These are phyloP conservation scores for Ballota nigra DNA, from an alignment of 257 asterid genomes.

Conservation along the genomic window DNA sequence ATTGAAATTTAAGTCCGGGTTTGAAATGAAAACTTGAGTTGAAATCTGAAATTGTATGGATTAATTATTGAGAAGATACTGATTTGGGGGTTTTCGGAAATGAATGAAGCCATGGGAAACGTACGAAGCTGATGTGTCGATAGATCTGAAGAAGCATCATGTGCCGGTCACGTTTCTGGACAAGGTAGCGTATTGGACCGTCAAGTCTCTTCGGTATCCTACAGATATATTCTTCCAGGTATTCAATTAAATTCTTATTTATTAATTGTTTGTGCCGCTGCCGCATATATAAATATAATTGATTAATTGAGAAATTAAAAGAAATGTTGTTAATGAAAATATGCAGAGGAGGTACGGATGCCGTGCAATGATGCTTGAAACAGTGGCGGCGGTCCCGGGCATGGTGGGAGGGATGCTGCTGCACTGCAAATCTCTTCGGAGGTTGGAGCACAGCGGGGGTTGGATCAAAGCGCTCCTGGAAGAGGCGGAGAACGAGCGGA, in stretches of 20 bases:
- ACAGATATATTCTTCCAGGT: constrained; percentile 86
- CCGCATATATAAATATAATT: too few relatives aligned
- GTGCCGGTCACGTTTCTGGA: constrained; percentile 67
- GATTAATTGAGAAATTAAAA: too few relatives aligned
- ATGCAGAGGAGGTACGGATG: constrained; percentile 27
- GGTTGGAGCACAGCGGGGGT: constrained; percentile 27
- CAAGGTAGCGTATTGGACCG: constrained; percentile 67
- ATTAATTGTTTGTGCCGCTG: background rate
- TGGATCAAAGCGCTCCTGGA: constrained; percentile 26
- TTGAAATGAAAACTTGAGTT: too few relatives aligned
- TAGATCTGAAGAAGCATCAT: constrained; percentile 71
- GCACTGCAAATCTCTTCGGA: constrained; percentile 22
- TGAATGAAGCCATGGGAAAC: constrained; percentile 44
- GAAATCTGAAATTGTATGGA: too few relatives aligned
- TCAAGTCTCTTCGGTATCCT: constrained; percentile 63
- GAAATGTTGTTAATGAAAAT: background rate
- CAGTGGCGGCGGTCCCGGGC: constrained; percentile 27
- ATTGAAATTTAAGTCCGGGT: too few relatives aligned
- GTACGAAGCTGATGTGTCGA: constrained; percentile 53
- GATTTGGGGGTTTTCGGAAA: background rate
- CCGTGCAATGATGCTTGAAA: constrained; percentile 31
- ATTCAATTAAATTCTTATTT: background rate
- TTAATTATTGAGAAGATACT: too few relatives aligned
- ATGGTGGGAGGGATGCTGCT: constrained; percentile 30
- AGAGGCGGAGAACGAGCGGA: constrained; percentile 26